Conservation (phyloP, 2,329 filamentous ascomycete genomes). For the Daldinia sp. region DNA sequence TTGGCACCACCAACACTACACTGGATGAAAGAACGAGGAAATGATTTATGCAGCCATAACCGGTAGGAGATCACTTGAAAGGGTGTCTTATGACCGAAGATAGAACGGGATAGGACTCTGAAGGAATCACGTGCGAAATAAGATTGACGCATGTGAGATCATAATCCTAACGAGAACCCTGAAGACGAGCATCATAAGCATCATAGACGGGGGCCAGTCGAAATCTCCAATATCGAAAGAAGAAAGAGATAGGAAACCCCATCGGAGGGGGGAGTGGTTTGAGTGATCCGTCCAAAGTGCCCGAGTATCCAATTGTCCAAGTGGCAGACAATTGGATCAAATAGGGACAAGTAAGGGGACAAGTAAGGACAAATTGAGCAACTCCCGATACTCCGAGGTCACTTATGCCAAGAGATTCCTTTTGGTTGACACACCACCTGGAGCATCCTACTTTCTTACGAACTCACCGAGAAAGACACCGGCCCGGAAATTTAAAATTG, state of each 20-base stretch:
- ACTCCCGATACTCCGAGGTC: conserved; percentile 35
- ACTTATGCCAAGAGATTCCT: conserved; percentile 30
- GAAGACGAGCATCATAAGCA: too few relatives aligned
- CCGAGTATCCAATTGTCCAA: too few relatives aligned
- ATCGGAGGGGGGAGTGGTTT: conserved; percentile 5
- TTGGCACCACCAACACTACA: background rate
- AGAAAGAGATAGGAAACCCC: background rate
- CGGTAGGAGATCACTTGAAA: background rate
- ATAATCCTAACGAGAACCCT: too few relatives aligned
- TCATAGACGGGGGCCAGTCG: conserved; percentile 9
- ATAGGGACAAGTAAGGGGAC: too few relatives aligned
- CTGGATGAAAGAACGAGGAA: background rate
- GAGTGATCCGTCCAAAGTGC: conserved; percentile 10
- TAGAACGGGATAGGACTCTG: conserved; percentile 2
- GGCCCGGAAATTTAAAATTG: conserved; percentile 27
- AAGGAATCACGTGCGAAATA: conserved; percentile 17
- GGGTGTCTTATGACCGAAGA: background rate
- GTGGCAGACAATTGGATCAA: conserved; percentile 17
- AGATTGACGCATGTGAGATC: conserved; percentile 10
- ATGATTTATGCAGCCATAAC: conserved; percentile 7
- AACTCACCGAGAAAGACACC: conserved; percentile 38
- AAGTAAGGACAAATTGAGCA: conserved; percentile 21
- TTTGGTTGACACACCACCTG: conserved; percentile 13
- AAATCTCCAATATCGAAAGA: conserved; percentile 5
- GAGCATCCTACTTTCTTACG: conserved; percentile 21